phyloP scores from a whole-genome alignment of 2,329 filamentous ascomycete species.

The Graphiopsis chlorocephala region DNA sequence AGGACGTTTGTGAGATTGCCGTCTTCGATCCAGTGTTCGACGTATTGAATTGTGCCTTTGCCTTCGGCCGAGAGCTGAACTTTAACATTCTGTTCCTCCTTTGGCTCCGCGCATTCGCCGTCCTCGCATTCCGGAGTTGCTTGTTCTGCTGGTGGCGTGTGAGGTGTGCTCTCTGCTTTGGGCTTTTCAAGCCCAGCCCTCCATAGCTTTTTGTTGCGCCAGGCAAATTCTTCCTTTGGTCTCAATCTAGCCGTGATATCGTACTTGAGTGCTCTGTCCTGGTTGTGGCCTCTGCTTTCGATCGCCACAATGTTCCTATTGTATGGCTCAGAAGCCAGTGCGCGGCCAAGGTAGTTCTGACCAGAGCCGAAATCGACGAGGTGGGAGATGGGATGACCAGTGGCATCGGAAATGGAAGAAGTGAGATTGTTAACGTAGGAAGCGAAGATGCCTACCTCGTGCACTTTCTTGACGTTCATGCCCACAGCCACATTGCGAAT shows the following conservation, averaged over 20 bases:
- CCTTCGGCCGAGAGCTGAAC: constrained; percentile 58
- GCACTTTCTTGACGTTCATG: constrained; percentile 94
- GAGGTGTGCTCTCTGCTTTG: constrained; percentile 20
- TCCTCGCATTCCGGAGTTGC: constrained; percentile 11
- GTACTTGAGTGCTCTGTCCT: constrained; percentile 76
- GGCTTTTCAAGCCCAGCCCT: constrained; percentile 41
- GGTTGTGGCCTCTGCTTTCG: constrained; percentile 82
- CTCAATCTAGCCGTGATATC: constrained; percentile 79
- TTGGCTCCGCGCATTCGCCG: background rate
- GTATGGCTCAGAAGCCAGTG: constrained; percentile 80
- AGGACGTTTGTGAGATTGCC: constrained; percentile 69
- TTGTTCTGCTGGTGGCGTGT: constrained; percentile 25
- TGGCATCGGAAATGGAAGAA: constrained; percentile 49
- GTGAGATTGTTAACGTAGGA: constrained; percentile 72
- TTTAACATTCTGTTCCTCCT: constrained; percentile 14
- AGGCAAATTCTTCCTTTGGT: constrained; percentile 64
- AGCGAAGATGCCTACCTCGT: constrained; percentile 91
- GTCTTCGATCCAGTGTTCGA: constrained; percentile 70
- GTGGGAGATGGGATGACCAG: constrained; percentile 64
- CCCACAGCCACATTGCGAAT: constrained; percentile 74
- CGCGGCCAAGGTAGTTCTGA: constrained; percentile 90
- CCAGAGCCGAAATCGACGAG: constrained; percentile 95
- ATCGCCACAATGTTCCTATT: constrained; percentile 86
- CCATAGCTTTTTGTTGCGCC: constrained; percentile 81
- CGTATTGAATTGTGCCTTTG: constrained; percentile 71